Base-by-base conservation (phyloP, 768 basidiomycete species). In the Boletus sp. region DNA sequence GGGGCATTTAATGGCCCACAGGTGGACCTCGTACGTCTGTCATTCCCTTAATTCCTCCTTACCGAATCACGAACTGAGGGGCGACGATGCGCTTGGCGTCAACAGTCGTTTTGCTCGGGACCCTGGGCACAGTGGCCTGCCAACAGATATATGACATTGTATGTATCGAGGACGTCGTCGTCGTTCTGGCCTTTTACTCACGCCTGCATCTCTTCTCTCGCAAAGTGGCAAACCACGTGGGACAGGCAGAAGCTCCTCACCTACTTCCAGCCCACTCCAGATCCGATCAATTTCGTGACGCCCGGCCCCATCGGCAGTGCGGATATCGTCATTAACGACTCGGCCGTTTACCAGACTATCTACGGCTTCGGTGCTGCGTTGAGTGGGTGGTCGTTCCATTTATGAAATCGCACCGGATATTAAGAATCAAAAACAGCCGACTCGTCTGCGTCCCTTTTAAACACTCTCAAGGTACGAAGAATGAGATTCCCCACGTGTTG, bases 341-440 rank as follows among this genome's bases (percentile, higher is more conserved):
- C 69, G 3, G 60, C 72, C 3, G 67, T 78, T n/a, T 84, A 80
- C 68, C 89, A 90, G 71, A 71, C 76, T 1, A 82, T 91, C 40
- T 78, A 76, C 50, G 89, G 89, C 12, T 87, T 88, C 62, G 89
- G 89, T 0, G 86, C 78, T 9, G 64, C 83, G 0, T 73, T 90
- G 33, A 89, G 89, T 89, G 63, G 33, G 74, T 64, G 17, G 47
- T 35, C 29, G 17, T 28, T 46, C 17, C 32, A 51, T 50, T 45
- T 29, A 46, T 20, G 10, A 32, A 53, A 47, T 11, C 5, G 12
- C 12, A 45, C 49, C 29, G 36, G 33, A 60, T 32, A 46, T 47
- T 52, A 52, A 61, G 14, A 15, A 36, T 32, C 49, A 28, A 47
- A 29, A 8, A 58, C 36, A 90, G 89, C 89, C 30, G 89, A 92